Conservation (phyloP, 495 filamentous ascomycete genomes). For the Penicillium lividum region DNA sequence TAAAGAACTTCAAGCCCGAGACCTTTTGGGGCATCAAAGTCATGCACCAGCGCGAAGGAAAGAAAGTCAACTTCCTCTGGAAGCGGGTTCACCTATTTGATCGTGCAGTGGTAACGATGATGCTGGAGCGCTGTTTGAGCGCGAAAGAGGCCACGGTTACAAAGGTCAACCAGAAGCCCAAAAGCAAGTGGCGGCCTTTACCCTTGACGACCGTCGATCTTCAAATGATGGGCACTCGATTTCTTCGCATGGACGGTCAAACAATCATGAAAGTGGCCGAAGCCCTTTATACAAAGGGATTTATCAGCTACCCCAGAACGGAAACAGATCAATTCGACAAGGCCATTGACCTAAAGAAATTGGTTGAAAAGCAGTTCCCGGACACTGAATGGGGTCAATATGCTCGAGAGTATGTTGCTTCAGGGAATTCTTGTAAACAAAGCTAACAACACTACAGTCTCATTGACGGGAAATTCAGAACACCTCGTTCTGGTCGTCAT, state of each 20-base stretch:
- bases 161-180: slow-evolving; percentile 85
- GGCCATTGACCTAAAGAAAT: slow-evolving; percentile 77
- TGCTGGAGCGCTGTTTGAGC: slow-evolving; percentile 80
- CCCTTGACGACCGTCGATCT: slow-evolving; percentile 96
- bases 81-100: slow-evolving; percentile 82
- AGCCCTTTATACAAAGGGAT: slow-evolving; percentile 87
- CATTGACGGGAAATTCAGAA: slow-evolving; percentile 74
- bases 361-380: slow-evolving; percentile 82
- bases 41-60: slow-evolving; percentile 71
- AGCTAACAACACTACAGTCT: slow-evolving; percentile 48
- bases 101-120: slow-evolving; percentile 72
- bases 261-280: slow-evolving; percentile 89
- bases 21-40: slow-evolving; percentile 91
- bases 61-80: slow-evolving; percentile 86
- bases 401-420: slow-evolving; percentile 58
- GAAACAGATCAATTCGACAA: slow-evolving; percentile 96
- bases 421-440: neutral
- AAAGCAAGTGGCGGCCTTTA: slow-evolving; percentile 90
- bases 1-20: slow-evolving; percentile 91
- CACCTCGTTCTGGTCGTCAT: slow-evolving; percentile 77
- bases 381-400: slow-evolving; percentile 78
- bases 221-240: slow-evolving; percentile 92
- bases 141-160: slow-evolving; percentile 78
- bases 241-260: slow-evolving; percentile 82
- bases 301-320: slow-evolving; percentile 95